A percentile compares a stretch with the other conserved stretches of the same genome.
Evolutionary conservation across 208 protist genomes (phyloP).

Genomic region (Hexamita inflata): DNA sequence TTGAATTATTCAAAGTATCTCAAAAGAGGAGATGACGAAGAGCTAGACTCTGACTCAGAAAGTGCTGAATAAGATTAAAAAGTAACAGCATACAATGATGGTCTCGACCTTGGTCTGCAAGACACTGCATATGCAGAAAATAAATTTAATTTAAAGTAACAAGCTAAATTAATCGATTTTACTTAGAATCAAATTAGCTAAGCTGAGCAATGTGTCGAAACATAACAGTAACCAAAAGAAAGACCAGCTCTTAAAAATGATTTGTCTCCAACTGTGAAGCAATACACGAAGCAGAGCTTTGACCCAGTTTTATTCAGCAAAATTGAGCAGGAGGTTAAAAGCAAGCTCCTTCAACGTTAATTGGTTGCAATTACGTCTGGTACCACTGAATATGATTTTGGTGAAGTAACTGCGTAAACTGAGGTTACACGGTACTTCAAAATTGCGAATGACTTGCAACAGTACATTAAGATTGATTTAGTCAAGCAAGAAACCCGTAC

Average conservation of each 20-base stretch:
- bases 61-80: not conserved
- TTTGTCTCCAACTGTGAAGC: not conserved
- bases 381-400: not conserved
- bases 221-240: not conserved
- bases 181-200: not conserved
- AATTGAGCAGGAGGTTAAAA: not conserved
- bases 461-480: not conserved
- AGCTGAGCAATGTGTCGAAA: not conserved
- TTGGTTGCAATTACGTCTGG: not conserved
- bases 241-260: not conserved
- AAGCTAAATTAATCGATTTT: not conserved
- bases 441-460: not conserved
- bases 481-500: not conserved
- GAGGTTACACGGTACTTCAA: not conserved
- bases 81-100: not conserved
- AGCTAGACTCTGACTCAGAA: not conserved
- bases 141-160: not conserved
- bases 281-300: not conserved
- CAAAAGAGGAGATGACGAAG: too few relatives aligned
- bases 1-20: too few relatives aligned
- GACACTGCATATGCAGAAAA: not conserved
- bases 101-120: not conserved
- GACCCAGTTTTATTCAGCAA: not conserved
- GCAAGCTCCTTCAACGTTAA: not conserved
- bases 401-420: not conserved